phyloP scores from a whole-genome alignment of 305 asterid genomes.

The Nicotiana rustica region DNA sequence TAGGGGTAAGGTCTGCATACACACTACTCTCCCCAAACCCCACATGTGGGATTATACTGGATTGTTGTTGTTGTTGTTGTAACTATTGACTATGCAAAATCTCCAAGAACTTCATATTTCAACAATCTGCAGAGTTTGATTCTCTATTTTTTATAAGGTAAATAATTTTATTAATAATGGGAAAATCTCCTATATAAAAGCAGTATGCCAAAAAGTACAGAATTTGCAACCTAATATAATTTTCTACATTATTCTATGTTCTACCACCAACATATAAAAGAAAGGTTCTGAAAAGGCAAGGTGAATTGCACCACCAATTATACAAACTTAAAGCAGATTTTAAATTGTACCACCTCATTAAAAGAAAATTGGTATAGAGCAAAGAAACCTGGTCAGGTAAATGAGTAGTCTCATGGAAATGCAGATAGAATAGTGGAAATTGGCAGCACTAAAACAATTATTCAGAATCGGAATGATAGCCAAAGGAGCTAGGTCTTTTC shows the following conservation, averaged over 20 bases:
- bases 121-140: neutral
- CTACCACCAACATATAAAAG: neutral
- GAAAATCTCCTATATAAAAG: neutral
- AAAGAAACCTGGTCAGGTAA: neutral
- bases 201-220: neutral
- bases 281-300: neutral
- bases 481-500: constrained; percentile 11
- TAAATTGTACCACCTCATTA: constrained; percentile 11
- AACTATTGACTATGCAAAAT: constrained; percentile 2
- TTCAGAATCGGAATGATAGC: neutral
- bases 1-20: too few species aligned
- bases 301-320: neutral
- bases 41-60: too few species aligned
- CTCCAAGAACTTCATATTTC: neutral
- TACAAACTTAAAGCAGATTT: constrained; percentile 16
- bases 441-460: neutral
- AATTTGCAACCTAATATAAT: neutral
- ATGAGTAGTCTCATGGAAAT: constrained; percentile 11
- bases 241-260: neutral
- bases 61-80: neutral
- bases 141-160: neutral
- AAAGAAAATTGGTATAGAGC: neutral
- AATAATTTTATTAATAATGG: neutral
- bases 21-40: too few species aligned
- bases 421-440: constrained; percentile 13